phyloP scores from a whole-genome alignment of 2,329 filamentous ascomycete species.

The Fusarium subtropicale region DNA sequence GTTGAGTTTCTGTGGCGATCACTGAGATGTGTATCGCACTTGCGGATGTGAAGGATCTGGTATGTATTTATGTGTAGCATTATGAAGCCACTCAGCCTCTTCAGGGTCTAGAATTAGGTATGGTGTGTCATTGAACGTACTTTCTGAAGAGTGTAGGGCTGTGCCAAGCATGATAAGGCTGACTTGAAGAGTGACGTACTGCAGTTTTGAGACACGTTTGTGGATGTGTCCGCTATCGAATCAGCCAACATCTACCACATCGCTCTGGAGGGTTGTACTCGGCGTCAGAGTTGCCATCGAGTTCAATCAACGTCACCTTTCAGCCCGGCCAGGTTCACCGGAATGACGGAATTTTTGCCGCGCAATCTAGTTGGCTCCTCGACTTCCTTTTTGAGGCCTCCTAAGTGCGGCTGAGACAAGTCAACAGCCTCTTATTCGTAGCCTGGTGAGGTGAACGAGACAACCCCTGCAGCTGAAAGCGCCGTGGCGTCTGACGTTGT shows the following conservation, averaged over 20 bases:
- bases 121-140: background rate
- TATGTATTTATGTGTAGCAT: background rate
- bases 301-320: background rate
- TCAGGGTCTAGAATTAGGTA: too few relatives aligned
- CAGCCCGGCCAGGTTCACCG: too few relatives aligned
- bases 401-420: background rate
- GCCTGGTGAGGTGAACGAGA: background rate
- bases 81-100: background rate
- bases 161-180: background rate
- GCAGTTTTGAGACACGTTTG: background rate
- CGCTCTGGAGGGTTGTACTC: background rate
- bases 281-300: background rate
- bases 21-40: background rate
- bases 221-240: background rate
- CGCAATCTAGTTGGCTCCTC: background rate
- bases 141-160: background rate
- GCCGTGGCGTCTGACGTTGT: background rate
- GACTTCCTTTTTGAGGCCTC: background rate
- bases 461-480: background rate
- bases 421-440: background rate
- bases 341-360: background rate
- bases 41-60: background rate
- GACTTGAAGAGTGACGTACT: background rate
- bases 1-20: background rate
- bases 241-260: background rate